Conservation (phyloP, 148 eudicot genomes). For the Rhododendron henanense region DNA sequence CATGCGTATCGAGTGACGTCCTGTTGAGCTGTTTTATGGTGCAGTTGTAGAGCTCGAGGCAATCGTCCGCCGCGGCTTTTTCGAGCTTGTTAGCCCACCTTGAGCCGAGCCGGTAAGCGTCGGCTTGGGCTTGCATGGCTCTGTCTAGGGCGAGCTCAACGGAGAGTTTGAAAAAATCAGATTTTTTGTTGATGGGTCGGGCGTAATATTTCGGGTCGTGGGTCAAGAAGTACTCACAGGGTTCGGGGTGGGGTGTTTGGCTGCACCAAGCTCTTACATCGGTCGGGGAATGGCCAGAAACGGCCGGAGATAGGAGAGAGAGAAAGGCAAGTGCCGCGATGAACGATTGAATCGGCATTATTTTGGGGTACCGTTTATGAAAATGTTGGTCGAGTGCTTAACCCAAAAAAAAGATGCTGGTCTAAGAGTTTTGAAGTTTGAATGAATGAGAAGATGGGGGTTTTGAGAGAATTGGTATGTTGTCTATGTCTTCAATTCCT, state of each 20-base stretch:
- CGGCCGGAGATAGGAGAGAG: constrained; percentile 4
- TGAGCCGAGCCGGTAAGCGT: constrained; percentile 25
- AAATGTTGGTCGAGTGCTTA: background rate
- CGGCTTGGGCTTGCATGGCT: constrained; percentile 24
- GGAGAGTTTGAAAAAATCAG: constrained; percentile 44
- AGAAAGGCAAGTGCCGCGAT: background rate
- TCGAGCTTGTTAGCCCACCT: constrained; percentile 34
- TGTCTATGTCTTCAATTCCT: background rate
- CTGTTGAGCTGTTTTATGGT: constrained; percentile 45
- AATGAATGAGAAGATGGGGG: background rate
- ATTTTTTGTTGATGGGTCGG: constrained; percentile 24
- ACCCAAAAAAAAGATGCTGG: background rate
- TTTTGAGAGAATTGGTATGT: background rate
- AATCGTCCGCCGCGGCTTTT: constrained; percentile 64
- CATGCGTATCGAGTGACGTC: constrained; percentile 21
- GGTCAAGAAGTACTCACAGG: constrained; percentile 51
- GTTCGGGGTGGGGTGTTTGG: constrained; percentile 61
- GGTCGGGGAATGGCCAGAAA: constrained; percentile 10
- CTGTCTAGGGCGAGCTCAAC: constrained; percentile 39
- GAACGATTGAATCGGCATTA: constrained; percentile 11
- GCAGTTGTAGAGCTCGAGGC: constrained; percentile 57
- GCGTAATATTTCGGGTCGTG: constrained; percentile 22
- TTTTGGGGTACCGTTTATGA: background rate
- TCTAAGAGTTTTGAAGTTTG: background rate
- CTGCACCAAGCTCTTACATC: constrained; percentile 45